These are phyloP conservation scores for Myrica gale DNA, from an alignment of 306 rosid genomes.

Conservation along the genomic window DNA sequence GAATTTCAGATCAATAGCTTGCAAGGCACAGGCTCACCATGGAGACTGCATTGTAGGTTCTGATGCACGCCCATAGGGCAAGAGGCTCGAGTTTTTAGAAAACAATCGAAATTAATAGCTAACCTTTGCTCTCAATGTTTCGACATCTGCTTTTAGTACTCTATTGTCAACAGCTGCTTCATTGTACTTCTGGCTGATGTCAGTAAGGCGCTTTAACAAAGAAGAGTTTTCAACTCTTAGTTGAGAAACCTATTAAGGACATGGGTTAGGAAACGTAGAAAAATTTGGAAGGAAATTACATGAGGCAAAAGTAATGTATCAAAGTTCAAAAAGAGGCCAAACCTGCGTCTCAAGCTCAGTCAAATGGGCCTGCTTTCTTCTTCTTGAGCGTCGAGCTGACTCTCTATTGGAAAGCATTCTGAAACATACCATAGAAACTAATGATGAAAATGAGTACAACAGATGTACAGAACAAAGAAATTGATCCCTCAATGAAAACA, in stretches of 20 bases:
- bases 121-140: conserved; percentile 96
- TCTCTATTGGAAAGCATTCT: conserved; percentile 99
- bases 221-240: conserved; percentile 83
- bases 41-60: conserved; percentile 13
- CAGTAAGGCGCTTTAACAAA: conserved; percentile 66
- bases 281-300: conserved; percentile 1
- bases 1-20: conserved; percentile 19
- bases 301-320: conserved; percentile 5
- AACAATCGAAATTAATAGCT: not conserved
- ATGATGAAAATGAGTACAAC: conserved; percentile 9
- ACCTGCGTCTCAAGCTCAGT: conserved; percentile 90
- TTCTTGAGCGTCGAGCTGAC: conserved; percentile 95
- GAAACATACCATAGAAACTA: conserved; percentile 27
- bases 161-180: conserved; percentile 83
- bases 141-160: conserved; percentile 80
- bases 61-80: conserved; percentile 5
- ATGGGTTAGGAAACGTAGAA: conserved; percentile 18
- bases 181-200: conserved; percentile 57
- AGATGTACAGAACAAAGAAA: conserved; percentile 7
- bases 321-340: conserved; percentile 1
- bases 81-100: not conserved
- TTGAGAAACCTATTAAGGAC: conserved; percentile 62
- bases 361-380: conserved; percentile 98
- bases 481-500: conserved; percentile 6
- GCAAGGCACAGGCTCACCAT: conserved; percentile 19